Percentiles rank a stretch among this genome's conserved stretches.
phyloP scores from a whole-genome alignment of 1,139 yeast genomes.

The Cylindricascospora bacillispora region DNA sequence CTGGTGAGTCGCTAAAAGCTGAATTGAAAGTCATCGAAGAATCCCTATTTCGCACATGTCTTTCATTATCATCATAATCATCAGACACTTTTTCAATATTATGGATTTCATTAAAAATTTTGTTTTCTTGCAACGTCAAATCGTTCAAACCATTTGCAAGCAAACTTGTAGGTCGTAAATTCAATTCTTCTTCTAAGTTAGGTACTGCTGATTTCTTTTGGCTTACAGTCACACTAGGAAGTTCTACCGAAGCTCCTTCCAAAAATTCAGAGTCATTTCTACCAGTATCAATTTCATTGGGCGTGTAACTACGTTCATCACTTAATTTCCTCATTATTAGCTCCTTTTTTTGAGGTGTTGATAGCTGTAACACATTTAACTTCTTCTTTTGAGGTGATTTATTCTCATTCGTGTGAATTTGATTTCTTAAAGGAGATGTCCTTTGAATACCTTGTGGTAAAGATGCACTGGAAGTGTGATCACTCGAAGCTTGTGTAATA shows the following conservation, averaged over 20 bases:
- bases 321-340: constrained; percentile 6
- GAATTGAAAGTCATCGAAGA: constrained; percentile 16
- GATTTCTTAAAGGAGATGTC: constrained; percentile 8
- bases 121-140: constrained; percentile 4
- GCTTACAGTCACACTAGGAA: background rate
- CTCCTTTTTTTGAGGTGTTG: constrained; percentile 18
- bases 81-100: background rate
- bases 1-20: constrained; percentile 17
- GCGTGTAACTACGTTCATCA: background rate
- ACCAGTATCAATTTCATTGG: constrained; percentile 1
- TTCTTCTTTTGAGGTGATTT: constrained; percentile 7
- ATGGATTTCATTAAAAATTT: background rate
- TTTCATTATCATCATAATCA: constrained; percentile 5
- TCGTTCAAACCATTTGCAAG: constrained; percentile 12
- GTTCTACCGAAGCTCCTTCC: background rate
- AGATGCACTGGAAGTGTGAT: background rate
- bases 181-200: constrained; percentile 7
- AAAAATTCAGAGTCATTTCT: constrained; percentile 1
- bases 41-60: constrained; percentile 7
- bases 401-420: constrained; percentile 2
- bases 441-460: constrained; percentile 1
- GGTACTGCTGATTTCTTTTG: no score
- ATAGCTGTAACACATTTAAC: constrained; percentile 16
- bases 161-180: constrained; percentile 13
- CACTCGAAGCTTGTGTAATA: background rate